Conservation (phyloP, 805 yeast genomes). For the Lachancea sp. region DNA sequence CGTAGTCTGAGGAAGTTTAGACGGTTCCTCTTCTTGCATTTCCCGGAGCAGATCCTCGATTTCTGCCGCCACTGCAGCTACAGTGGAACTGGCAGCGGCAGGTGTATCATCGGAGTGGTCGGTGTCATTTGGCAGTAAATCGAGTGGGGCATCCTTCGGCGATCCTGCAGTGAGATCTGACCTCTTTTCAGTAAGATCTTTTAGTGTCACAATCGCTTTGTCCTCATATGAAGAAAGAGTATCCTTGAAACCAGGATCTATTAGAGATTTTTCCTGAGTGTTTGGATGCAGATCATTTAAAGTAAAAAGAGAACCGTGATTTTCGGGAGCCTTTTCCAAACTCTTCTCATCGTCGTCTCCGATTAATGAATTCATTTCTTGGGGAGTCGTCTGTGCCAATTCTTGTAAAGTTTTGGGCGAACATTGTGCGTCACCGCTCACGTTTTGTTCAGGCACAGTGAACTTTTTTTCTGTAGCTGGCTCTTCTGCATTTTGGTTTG, state of each 20-base stretch:
- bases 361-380: not conserved
- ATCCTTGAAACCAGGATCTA: not conserved
- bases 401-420: too few species aligned
- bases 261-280: not conserved
- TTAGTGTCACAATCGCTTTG: not conserved
- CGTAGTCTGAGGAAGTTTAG: not conserved
- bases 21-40: conserved; percentile 8
- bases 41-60: conserved; percentile 29
- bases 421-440: too few species aligned
- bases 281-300: not conserved
- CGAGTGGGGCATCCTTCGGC: not conserved
- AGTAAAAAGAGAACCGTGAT: not conserved
- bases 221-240: not conserved
- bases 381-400: too few species aligned
- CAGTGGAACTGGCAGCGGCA: not conserved
- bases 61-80: conserved; percentile 18
- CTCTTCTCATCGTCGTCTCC: not conserved
- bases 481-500: not conserved
- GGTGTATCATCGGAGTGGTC: not conserved
- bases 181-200: not conserved
- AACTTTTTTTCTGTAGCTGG: not conserved
- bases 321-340: not conserved
- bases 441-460: not conserved
- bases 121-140: not conserved
- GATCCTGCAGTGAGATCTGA: not conserved